Base-by-base conservation (phyloP, 1,284 basidiomycete genomes). In the Apiotrichum siamense region DNA sequence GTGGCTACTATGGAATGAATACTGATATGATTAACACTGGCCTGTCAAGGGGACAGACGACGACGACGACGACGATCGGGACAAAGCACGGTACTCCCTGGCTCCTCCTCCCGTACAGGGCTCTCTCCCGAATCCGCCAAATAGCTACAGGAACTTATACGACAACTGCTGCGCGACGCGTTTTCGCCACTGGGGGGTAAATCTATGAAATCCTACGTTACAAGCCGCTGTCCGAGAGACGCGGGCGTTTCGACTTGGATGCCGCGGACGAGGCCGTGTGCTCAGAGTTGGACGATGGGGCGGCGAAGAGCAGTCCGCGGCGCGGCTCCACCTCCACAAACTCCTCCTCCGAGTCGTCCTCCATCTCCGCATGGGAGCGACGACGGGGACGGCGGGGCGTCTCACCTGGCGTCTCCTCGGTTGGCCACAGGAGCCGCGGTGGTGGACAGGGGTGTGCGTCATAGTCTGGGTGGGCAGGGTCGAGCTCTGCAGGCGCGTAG, bases 381-480 rank as follows among this genome's bases (percentile, higher is more conserved):
- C 26, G 12, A 36, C 25, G 44, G 18, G 18, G 42, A 33, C 42
- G 42, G 17, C 29, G 38, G 15, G 33, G 32, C 2, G 32, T 13
- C 29, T 38, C 32, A 18, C n/a, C n/a, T n/a, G 54, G 42, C 20
- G 40, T 27, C 12, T 32, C 27, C 24, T 44, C 27, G 3, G 44
- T 44, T 4, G 70, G 67, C 65, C 66, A 72, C 2, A 72, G 54
- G 0, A 72, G 59, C 27, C 59, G 63, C 3, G 70, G 70, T 33
- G 59, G 50, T 1, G 70, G 70, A 42, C 63, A 59, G 3, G 68
- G 70, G 54, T 69, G 64, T 6, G 59, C 57, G 47, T 72, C 70
- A 44, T 56, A 72, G 5, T 69, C 66, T 10, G 61, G 59, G 42
- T 72, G 60, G 12, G 60, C 55, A 2, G 59, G 58, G 37, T 60